Evolutionary conservation across 1,284 basidiomycete species (phyloP).

Genomic region (Ustilago trichophora): DNA sequence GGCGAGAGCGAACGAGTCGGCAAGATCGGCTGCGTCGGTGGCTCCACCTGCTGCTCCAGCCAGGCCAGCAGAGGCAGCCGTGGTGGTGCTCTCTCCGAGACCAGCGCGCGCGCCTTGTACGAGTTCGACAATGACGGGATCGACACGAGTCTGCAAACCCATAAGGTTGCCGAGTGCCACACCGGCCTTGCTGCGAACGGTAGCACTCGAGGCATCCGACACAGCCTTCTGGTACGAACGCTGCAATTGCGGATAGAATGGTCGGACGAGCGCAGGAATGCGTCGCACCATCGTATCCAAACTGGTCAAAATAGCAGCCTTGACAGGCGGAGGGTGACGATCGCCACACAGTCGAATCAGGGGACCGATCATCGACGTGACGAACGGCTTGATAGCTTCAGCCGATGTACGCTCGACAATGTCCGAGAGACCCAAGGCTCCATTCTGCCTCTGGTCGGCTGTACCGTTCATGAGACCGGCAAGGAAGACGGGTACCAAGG

Average conservation of each 20-base stretch:
- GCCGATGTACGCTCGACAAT: constrained; percentile 90
- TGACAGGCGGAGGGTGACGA: constrained; percentile 63
- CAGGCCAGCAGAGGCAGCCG: constrained; percentile 17
- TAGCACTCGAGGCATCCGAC: constrained; percentile 79
- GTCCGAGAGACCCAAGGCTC: constrained; percentile 92
- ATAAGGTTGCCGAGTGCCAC: constrained; percentile 89
- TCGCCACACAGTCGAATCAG: constrained; percentile 73
- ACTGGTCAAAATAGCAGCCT: constrained; percentile 60
- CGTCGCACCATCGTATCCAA: constrained; percentile 61
- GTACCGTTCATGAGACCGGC: constrained; percentile 74
- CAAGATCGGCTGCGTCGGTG: constrained; percentile 35
- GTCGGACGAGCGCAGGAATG: constrained; percentile 89
- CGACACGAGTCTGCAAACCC: constrained; percentile 72
- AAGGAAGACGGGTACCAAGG: constrained; percentile 86
- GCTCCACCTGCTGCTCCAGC: constrained; percentile 24
- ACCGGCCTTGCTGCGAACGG: constrained; percentile 83
- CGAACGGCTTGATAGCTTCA: constrained; percentile 90
- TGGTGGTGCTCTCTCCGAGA: constrained; percentile 68
- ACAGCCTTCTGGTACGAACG: constrained; percentile 95
- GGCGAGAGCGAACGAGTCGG: constrained; percentile 78
- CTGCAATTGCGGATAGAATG: constrained; percentile 98
- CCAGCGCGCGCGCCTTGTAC: constrained; percentile 70
- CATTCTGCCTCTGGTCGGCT: constrained; percentile 78
- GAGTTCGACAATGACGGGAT: constrained; percentile 84
- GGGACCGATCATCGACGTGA: constrained; percentile 94